Evolutionary conservation across 495 filamentous ascomycete species (phyloP), one percentile per base, ranked within the genome.

Genomic region (Lasiosphaeria miniovina): DNA sequence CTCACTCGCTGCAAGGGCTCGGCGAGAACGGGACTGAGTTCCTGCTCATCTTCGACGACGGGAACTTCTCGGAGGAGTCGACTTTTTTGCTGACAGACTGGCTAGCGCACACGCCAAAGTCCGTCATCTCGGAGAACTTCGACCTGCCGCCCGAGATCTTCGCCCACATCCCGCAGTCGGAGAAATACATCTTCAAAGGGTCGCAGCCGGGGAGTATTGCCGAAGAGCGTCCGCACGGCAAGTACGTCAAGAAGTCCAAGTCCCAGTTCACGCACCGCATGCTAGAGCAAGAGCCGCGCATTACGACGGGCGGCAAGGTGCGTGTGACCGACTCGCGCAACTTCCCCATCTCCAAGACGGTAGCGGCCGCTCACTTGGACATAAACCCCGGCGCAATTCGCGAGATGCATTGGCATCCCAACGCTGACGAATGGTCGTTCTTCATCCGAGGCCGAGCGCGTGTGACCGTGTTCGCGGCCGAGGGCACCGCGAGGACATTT

Each of bases 181-280:
- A 89, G 63, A 85, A 84, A 63, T 90, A 89, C 75, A 90, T 89
- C 62, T 89, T 90, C 75, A 79, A 84, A 55, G 86, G 80, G 62
- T 75, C 79, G 0, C 58, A 72, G 0, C 83, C 82, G 0, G 81
- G 75, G 7, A 75, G 74, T 11, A 69, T 80, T 51, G 65, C 71
- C 17, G 70, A 78, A 10, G 77, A 79, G 51, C 63, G 64, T 63
- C 69, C 87, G 6, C 61, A 56, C 0, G 77, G 77, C 33, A 77
- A 74, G 24, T 66, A 76, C 41, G 79, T 83, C 65, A 86, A 86
- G 68, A 76, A 80, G 58, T 86, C 82, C 38, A 84, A 81, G 54
- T 69, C 79, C 49, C 74, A 82, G 24, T 88, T 86, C 70, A 84
- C 82, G 3, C 83, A 88, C 64, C 76, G 77, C 54, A 84, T 88